Conservation (phyloP, 1,284 basidiomycete genomes). For the Pisolithus thermaeus region DNA sequence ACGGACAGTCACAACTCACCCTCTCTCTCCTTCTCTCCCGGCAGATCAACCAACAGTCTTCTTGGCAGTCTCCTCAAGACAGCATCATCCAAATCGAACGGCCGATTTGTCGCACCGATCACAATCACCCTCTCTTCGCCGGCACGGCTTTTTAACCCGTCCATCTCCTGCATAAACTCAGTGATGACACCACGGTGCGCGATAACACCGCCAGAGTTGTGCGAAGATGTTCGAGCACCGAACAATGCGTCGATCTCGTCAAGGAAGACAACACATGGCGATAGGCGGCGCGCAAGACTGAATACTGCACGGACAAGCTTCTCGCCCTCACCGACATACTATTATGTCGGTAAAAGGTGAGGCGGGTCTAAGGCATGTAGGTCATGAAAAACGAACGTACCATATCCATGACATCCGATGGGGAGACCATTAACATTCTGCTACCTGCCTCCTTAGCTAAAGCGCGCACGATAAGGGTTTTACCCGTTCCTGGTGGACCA, state of each 20-base stretch:
- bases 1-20: constrained; percentile 41
- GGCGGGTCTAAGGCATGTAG: constrained; percentile 2
- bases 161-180: constrained; percentile 99
- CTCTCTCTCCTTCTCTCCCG: constrained; percentile 75
- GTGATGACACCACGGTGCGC: constrained; percentile 84
- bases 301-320: constrained; percentile 92
- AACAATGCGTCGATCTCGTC: constrained; percentile 96
- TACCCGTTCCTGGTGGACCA: constrained; percentile 89
- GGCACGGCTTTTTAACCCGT: constrained; percentile 67
- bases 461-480: constrained; percentile 86
- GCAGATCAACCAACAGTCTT: constrained; percentile 79
- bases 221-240: constrained; percentile 77
- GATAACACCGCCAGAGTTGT: constrained; percentile 76
- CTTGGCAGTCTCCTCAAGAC: constrained; percentile 81
- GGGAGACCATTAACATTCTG: constrained; percentile 80
- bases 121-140: constrained; percentile 85
- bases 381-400: constrained; percentile 33
- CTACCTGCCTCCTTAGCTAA: constrained; percentile 89
- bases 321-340: constrained; percentile 95
- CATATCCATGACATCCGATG: constrained; percentile 88
- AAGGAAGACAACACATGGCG: constrained; percentile 93
- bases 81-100: constrained; percentile 82
- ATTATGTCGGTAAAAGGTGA: constrained; percentile 13
- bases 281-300: constrained; percentile 78
- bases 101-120: constrained; percentile 91